Evolutionary conservation across 179 eudicot species (phyloP).

Genomic region (Dionaea muscipula): DNA sequence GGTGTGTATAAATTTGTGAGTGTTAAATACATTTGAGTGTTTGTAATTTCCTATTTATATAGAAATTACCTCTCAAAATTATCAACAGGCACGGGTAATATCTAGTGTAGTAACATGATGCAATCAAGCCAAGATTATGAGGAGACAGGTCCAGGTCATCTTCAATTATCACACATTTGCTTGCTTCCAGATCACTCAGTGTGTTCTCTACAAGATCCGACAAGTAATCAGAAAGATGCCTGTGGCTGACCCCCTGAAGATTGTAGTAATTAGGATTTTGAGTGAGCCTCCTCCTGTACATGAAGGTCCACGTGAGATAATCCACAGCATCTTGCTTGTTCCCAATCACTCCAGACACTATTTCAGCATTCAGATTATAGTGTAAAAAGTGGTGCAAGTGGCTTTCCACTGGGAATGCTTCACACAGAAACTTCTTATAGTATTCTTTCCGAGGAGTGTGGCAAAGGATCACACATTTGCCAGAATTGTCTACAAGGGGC

Average conservation of each 20-base stretch:
- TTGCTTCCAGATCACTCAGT: conserved; percentile 61
- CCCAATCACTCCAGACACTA: conserved; percentile 68
- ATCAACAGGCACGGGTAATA: too few species aligned
- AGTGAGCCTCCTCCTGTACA: conserved; percentile 95
- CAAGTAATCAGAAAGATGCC: conserved; percentile 86
- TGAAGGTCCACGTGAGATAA: conserved; percentile 91
- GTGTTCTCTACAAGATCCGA: conserved; percentile 94
- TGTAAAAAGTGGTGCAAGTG: conserved; percentile 79
- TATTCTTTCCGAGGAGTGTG: conserved; percentile 90
- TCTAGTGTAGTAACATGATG: conserved; percentile 85
- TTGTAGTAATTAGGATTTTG: conserved; percentile 96
- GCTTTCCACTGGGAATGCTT: conserved; percentile 96
- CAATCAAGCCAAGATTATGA: conserved; percentile 84
- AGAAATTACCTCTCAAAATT: too few species aligned
- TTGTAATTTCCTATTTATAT: too few species aligned
- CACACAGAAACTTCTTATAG: conserved; percentile 83
- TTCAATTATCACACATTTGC: conserved; percentile 76
- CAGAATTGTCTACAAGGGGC: conserved; percentile 75
- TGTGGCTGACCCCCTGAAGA: conserved; percentile 92
- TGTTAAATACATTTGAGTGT: too few species aligned
- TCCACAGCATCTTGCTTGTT: conserved; percentile 97
- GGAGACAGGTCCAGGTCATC: conserved; percentile 71
- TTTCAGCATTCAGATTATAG: conserved; percentile 86
- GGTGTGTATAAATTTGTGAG: too few species aligned
- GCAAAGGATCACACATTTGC: conserved; percentile 88